These are phyloP conservation scores for Aspergillus cejpii DNA, from an alignment of 2,329 filamentous ascomycete species.

Conservation along the genomic window DNA sequence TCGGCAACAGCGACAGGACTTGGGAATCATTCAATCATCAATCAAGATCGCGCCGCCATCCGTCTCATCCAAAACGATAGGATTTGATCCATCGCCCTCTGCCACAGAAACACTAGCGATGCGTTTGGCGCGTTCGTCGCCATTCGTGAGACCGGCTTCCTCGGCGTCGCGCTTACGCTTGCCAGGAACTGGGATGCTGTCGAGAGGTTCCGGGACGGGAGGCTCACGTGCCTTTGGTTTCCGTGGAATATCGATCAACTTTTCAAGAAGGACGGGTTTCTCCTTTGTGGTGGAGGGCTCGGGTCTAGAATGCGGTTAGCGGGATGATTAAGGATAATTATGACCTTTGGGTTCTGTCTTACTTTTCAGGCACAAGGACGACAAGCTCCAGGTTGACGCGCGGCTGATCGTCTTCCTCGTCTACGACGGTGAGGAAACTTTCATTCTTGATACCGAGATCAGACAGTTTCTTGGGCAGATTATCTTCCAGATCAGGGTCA, in stretches of 20 bases:
- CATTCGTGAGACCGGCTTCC: slow-evolving; percentile 33
- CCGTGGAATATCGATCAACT: slow-evolving; percentile 43
- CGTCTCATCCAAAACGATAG: slow-evolving; percentile 45
- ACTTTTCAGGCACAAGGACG: slow-evolving; percentile 37
- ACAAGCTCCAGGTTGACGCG: slow-evolving; percentile 71
- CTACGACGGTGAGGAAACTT: slow-evolving; percentile 75
- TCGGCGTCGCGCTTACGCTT: slow-evolving; percentile 45
- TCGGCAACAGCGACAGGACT: no score
- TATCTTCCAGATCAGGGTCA: slow-evolving; percentile 81
- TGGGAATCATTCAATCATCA: slow-evolving; percentile 45
- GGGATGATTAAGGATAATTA: not conserved
- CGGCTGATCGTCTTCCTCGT: slow-evolving; percentile 60
- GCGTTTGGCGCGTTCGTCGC: slow-evolving; percentile 40
- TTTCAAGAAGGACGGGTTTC: slow-evolving; percentile 37
- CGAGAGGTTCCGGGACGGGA: slow-evolving; percentile 26
- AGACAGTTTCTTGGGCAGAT: slow-evolving; percentile 68
- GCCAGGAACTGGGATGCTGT: slow-evolving; percentile 20
- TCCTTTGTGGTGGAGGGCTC: slow-evolving; percentile 31
- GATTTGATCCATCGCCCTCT: slow-evolving; percentile 37
- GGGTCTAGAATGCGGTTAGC: slow-evolving; percentile 18
- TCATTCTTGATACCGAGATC: slow-evolving; percentile 70
- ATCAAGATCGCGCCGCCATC: slow-evolving; percentile 61
- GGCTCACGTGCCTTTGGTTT: slow-evolving; percentile 38
- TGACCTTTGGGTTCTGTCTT: slow-evolving; percentile 2
- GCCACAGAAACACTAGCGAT: slow-evolving; percentile 31